Base-by-base conservation (phyloP, 2,329 filamentous ascomycete genomes). In the Aspergillus fructus region DNA sequence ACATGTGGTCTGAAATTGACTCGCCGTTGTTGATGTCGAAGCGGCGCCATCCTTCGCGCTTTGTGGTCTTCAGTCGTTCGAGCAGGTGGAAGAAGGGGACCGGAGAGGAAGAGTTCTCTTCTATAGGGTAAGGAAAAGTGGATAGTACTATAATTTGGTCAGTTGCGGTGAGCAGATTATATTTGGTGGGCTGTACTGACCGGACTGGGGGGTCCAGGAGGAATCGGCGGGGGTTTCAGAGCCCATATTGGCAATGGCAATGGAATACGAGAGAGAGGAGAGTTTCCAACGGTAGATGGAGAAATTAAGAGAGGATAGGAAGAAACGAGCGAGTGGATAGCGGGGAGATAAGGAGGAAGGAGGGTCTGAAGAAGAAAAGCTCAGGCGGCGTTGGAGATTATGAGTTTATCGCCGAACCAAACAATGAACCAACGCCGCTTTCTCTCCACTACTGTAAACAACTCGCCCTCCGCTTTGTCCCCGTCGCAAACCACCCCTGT, bases 1-100 rank as follows among this genome's bases (percentile, higher is more conserved):
- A 99, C 94, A 99, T 99, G 82, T 99, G 94, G 78, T 99, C 94
- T 53, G 91, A 85, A 71, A 99, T 97, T 2, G 91, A 96, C 76
- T 99, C 94, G 72, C 91, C 89, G 57, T 64, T 63, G 56, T 73
- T 65, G 65, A 99, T 91, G 40, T 86, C 87, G 72, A 97, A 97
- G 39, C 94, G 86, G 55, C 90, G 85, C 94, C 94, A 99, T 63
- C 94, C 94, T 77, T 97, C 94, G 59, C 94, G 89, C 76, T 96
- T 96, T 60, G 90, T 96, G 7, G 93, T 97, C 84, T 99, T 99
- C 56, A 99, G 84, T 49, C 90, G 89, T 76, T 96, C 90, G 62
- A 99, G 85, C 59, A 97, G 82, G 79, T 99, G 94, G 76, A 99
- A 96, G 80, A 97, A 97, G 34, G 92, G 85, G 11, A 97, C 73